Conservation (phyloP, 352 stramenopile species). For the Phytophthora pluvialis region DNA sequence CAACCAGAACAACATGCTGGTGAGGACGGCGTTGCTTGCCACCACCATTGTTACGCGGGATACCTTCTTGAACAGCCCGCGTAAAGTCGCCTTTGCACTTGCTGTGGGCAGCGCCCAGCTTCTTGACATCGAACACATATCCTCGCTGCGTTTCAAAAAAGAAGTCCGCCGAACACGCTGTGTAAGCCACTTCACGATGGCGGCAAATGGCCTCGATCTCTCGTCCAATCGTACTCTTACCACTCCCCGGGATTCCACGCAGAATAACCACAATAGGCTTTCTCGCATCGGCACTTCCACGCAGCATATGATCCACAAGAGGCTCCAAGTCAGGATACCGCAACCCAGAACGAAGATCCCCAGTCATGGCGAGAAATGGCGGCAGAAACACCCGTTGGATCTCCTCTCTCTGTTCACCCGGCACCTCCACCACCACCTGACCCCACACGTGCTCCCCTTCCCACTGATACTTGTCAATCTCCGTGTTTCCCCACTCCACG, state of each 20-base stretch:
- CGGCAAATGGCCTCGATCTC: constrained; percentile 52
- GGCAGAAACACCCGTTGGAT: constrained; percentile 41
- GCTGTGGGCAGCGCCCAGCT: constrained; percentile 54
- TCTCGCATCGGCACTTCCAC: constrained; percentile 15
- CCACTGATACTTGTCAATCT: constrained; percentile 32
- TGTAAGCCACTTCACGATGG: constrained; percentile 27
- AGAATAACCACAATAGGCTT: constrained; percentile 63
- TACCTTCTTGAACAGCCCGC: constrained; percentile 29
- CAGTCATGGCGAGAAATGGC: not conserved
- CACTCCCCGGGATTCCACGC: constrained; percentile 73
- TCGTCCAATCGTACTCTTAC: constrained; percentile 64
- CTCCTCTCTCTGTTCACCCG: constrained; percentile 16
- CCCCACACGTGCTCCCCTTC: constrained; percentile 32
- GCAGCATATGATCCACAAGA: constrained; percentile 51
- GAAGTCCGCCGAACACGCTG: constrained; percentile 67
- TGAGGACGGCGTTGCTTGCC: constrained; percentile 4
- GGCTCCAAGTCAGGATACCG: constrained; percentile 40
- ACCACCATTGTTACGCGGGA: constrained; percentile 3
- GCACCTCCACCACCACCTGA: constrained; percentile 26
- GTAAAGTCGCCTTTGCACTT: constrained; percentile 52
- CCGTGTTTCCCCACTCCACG: constrained; percentile 1
- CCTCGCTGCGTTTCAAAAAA: constrained; percentile 69
- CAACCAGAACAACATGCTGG: constrained; percentile 59
- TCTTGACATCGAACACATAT: constrained; percentile 69
- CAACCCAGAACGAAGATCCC: constrained; percentile 14